These are phyloP conservation scores for Sporothrix pallida DNA, from an alignment of 2,329 filamentous ascomycete species.

Conservation along the genomic window DNA sequence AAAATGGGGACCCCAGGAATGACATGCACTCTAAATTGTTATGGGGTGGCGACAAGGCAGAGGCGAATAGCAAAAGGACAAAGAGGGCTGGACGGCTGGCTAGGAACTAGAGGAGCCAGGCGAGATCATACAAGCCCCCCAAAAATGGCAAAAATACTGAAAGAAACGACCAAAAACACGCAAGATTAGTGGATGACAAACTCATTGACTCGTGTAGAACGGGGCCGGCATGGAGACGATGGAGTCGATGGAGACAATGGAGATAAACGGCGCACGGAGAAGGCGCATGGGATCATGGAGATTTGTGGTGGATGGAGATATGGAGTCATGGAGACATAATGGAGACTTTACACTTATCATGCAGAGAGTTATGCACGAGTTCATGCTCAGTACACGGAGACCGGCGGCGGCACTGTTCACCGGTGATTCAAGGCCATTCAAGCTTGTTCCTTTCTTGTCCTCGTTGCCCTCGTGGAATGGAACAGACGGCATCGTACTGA, in stretches of 20 bases:
- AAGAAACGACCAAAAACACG: neutral
- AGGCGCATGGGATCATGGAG: no score
- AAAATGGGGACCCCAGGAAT: conserved; percentile 6
- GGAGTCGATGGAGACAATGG: neutral
- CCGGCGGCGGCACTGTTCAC: neutral
- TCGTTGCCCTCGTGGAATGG: neutral
- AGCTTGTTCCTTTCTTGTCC: neutral
- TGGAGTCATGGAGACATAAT: neutral
- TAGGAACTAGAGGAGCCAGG: neutral
- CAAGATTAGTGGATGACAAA: conserved; percentile 15
- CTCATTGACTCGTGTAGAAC: conserved; percentile 9
- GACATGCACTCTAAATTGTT: neutral
- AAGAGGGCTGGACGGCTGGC: neutral
- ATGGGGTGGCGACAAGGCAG: neutral
- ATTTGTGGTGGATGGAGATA: neutral
- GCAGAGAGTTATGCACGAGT: no score
- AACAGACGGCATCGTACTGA: neutral
- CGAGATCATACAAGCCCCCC: no score
- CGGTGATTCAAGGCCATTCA: no score
- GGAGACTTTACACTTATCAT: neutral
- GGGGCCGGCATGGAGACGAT: neutral
- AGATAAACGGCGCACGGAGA: neutral
- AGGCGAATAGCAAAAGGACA: neutral
- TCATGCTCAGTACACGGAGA: neutral
- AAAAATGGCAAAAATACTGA: neutral